Evolutionary conservation across 768 basidiomycete genomes (phyloP).

Genomic region (Cystobasidium tubakii): DNA sequence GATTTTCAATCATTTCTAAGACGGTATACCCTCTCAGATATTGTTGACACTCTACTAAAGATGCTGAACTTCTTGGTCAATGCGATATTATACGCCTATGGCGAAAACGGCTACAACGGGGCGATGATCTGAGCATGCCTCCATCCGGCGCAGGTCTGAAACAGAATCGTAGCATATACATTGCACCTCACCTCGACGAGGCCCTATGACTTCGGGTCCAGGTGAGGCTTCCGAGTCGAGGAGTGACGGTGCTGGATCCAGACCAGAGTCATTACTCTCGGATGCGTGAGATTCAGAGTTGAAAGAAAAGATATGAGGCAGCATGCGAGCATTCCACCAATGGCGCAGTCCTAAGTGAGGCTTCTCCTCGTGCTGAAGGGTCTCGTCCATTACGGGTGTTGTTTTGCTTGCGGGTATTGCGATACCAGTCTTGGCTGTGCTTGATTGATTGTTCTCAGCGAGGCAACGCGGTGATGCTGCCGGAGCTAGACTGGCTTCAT

Average conservation of each 20-base stretch:
- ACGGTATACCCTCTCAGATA: no score
- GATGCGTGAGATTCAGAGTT: neutral
- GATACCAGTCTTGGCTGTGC: conserved; percentile 12
- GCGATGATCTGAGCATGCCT: conserved; percentile 54
- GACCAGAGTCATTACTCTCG: neutral
- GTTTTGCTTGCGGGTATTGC: neutral
- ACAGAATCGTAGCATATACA: conserved; percentile 69
- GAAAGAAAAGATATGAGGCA: neutral
- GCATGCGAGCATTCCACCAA: conserved; percentile 25
- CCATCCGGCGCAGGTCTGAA: conserved; percentile 68
- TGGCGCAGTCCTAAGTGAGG: neutral
- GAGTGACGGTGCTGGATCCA: neutral
- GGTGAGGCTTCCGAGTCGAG: neutral
- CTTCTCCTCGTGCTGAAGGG: no score
- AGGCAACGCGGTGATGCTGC: neutral
- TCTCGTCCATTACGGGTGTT: conserved; percentile 7
- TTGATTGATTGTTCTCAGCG: neutral
- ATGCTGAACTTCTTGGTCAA: no score
- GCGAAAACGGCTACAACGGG: conserved; percentile 31
- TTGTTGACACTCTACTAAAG: no score
- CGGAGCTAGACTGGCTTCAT: neutral
- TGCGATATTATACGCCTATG: conserved; percentile 8
- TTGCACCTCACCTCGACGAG: conserved; percentile 61
- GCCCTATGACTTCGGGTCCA: conserved; percentile 32
- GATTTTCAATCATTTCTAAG: no score